These are phyloP conservation scores for Malbranchea zuffiana DNA, from an alignment of 2,329 filamentous ascomycete species.

Conservation along the genomic window DNA sequence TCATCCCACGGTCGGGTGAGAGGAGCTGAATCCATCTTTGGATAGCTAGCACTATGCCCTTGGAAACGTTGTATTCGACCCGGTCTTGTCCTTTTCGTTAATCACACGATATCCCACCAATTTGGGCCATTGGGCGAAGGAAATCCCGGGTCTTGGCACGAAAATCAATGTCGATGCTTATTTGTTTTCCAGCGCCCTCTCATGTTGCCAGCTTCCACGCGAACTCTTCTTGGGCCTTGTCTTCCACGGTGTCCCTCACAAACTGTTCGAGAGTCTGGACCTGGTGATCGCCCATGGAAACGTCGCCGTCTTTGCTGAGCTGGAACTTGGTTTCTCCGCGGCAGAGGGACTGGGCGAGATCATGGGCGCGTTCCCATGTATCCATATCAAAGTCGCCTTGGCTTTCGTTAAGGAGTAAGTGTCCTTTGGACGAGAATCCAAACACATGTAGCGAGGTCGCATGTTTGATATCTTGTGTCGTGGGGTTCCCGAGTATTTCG, in stretches of 20 bases:
- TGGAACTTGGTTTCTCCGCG: constrained; percentile 31
- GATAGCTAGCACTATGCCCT: too few relatives aligned
- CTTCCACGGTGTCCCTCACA: constrained; percentile 51
- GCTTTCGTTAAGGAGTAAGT: constrained; percentile 68
- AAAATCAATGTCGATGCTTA: too few relatives aligned
- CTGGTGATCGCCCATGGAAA: constrained; percentile 32
- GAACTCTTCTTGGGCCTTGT: constrained; percentile 39
- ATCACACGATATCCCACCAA: too few relatives aligned
- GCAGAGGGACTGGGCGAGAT: constrained; percentile 56
- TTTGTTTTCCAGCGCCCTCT: too few relatives aligned
- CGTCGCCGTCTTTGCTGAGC: constrained; percentile 15
- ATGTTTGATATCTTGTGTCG: constrained; percentile 48
- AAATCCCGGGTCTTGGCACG: too few relatives aligned
- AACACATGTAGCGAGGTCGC: constrained; percentile 71
- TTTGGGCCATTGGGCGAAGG: too few relatives aligned
- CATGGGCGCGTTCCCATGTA: constrained; percentile 62
- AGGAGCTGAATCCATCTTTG: too few relatives aligned
- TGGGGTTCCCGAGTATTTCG: constrained; percentile 49
- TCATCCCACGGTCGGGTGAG: too few relatives aligned
- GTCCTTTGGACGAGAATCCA: constrained; percentile 62
- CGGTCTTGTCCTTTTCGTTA: too few relatives aligned
- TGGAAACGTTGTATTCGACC: too few relatives aligned
- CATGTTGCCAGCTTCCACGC: constrained; percentile 30
- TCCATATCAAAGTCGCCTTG: constrained; percentile 65
- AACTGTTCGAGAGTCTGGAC: constrained; percentile 46